phyloP scores from a whole-genome alignment of 108 stramenopile genomes.

The Discostella pseudostelligera region DNA sequence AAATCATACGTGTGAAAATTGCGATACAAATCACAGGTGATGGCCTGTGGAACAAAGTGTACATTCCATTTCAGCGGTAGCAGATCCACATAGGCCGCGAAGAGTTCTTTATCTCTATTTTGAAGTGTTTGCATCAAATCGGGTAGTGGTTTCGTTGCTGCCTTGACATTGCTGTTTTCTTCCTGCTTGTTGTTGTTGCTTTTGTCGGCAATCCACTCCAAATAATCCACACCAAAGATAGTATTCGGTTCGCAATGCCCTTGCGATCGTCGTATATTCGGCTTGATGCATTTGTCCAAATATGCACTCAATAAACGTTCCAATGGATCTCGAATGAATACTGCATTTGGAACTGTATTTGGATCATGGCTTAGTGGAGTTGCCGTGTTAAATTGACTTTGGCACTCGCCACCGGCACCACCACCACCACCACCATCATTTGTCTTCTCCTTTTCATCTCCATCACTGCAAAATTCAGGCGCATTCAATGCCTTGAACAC shows the following conservation, averaged over 20 bases:
- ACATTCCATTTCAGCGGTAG: conserved; percentile 68
- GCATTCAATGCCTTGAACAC: conserved; percentile 41
- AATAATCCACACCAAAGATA: conserved; percentile 25
- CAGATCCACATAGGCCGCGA: conserved; percentile 60
- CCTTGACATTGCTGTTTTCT: neutral
- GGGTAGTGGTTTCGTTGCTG: neutral
- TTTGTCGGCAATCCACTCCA: conserved; percentile 2
- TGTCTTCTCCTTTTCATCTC: neutral
- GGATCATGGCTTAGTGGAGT: conserved; percentile 4
- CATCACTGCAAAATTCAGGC: conserved; percentile 10
- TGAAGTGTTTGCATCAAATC: conserved; percentile 14
- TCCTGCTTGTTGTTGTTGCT: conserved; percentile 1
- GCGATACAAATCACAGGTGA: conserved; percentile 61
- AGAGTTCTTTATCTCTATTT: conserved; percentile 37
- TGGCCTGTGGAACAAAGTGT: conserved; percentile 56
- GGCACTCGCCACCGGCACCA: neutral
- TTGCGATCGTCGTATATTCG: conserved; percentile 19
- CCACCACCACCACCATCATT: neutral
- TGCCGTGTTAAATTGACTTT: conserved; percentile 23
- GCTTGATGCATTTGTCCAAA: conserved; percentile 58
- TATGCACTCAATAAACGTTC: conserved; percentile 63
- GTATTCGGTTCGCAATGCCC: conserved; percentile 50
- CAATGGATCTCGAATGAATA: conserved; percentile 65
- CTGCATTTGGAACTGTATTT: conserved; percentile 22
- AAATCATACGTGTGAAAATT: conserved; percentile 51